Conservation (phyloP, 2,329 filamentous ascomycete genomes). For the Scopulariopsis brevicaulis region DNA sequence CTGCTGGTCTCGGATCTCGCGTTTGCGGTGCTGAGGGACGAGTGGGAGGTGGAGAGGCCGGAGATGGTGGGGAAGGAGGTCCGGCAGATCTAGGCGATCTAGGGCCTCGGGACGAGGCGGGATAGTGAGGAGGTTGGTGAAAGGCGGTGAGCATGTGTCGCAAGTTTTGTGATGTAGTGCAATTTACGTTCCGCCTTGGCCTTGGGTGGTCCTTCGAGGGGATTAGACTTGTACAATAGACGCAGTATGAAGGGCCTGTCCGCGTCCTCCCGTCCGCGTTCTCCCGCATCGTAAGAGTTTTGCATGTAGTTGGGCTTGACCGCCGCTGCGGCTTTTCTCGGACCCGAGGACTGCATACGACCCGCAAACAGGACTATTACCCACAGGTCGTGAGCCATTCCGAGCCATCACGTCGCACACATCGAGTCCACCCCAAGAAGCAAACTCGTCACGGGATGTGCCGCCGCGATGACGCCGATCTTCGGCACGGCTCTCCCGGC, state of each 20-base stretch:
- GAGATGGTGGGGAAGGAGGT: slow-evolving; percentile 85
- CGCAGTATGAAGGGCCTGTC: no score
- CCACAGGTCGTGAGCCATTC: no score
- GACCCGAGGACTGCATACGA: no score
- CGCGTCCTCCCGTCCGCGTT: no score
- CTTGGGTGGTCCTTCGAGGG: no score
- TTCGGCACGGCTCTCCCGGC: background rate
- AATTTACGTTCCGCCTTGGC: no score
- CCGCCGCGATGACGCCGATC: background rate
- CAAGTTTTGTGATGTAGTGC: background rate
- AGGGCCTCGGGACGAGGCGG: background rate
- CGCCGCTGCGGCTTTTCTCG: no score
- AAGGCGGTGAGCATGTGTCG: background rate
- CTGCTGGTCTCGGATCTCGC: slow-evolving; percentile 78
- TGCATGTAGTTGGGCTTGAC: no score
- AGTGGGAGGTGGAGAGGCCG: slow-evolving; percentile 86
- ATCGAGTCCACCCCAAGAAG: background rate
- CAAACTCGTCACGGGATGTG: background rate
- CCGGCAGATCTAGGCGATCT: slow-evolving; percentile 56
- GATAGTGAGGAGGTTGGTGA: background rate
- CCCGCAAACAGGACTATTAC: no score
- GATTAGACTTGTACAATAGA: no score
- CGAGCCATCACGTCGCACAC: background rate
- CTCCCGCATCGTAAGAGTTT: no score
- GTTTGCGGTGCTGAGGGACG: slow-evolving; percentile 81